Evolutionary conservation across 305 asterid genomes (phyloP).

Genomic region (Fraxinus sp.): DNA sequence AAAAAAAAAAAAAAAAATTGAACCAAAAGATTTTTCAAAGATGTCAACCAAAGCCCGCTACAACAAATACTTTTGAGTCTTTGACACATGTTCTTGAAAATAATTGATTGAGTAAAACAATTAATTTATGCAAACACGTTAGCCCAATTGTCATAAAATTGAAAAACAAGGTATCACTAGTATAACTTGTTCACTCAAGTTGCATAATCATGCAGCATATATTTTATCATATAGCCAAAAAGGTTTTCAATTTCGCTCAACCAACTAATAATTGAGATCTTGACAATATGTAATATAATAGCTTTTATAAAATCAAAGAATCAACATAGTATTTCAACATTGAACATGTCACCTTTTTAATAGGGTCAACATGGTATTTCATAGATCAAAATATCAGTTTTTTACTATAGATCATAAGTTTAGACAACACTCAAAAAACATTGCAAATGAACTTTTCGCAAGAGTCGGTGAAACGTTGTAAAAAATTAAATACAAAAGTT

Average conservation of each 20-base stretch:
- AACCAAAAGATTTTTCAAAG: not conserved
- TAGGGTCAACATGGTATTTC: too few species aligned
- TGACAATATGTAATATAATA: not conserved
- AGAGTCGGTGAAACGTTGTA: not conserved
- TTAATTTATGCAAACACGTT: not conserved
- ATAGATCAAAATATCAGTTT: not conserved
- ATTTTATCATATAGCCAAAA: not conserved
- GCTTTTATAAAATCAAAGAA: not conserved
- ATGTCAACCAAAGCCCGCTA: not conserved
- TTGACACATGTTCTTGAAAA: too few species aligned
- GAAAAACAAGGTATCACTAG: not conserved
- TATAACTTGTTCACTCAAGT: not conserved
- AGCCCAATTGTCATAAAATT: not conserved
- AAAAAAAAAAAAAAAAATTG: not conserved
- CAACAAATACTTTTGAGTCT: not conserved
- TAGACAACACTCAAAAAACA: not conserved
- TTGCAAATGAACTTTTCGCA: not conserved
- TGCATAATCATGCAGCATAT: not conserved
- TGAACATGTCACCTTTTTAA: not conserved
- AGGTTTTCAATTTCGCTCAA: not conserved
- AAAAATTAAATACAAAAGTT: too few species aligned
- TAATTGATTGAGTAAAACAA: too few species aligned
- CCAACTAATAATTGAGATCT: not conserved
- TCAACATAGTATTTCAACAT: not conserved
- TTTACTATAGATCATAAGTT: not conserved